These are phyloP conservation scores for Leccinum broughii DNA, from an alignment of 768 basidiomycete species.

Conservation along the genomic window DNA sequence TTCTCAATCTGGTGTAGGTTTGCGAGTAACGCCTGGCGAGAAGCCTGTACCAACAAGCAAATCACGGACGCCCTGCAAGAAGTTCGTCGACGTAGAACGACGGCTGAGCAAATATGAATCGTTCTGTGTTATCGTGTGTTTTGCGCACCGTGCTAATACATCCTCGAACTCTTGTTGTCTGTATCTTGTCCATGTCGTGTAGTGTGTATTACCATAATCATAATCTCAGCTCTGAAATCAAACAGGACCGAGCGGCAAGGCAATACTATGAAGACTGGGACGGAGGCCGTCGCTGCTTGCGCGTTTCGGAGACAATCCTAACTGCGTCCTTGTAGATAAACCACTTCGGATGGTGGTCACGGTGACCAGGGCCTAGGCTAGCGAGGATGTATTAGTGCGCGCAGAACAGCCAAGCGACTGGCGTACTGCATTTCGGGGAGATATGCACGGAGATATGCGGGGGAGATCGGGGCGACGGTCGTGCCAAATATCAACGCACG, in stretches of 20 bases:
- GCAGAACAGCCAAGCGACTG: background rate
- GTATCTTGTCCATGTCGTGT: conserved; percentile 20
- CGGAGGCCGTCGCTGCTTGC: conserved; percentile 32
- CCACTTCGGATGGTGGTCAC: conserved; percentile 93
- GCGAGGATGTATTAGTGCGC: conserved; percentile 3
- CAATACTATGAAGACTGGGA: conserved; percentile 17
- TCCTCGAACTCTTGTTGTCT: conserved; percentile 16
- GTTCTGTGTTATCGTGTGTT: background rate
- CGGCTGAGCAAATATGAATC: conserved; percentile 13
- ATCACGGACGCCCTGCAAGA: conserved; percentile 69
- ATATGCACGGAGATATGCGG: conserved; percentile 51
- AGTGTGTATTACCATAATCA: conserved; percentile 17
- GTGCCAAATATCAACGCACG: conserved; percentile 81
- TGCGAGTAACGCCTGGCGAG: conserved; percentile 65
- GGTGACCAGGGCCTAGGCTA: conserved; percentile 76
- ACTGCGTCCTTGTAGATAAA: conserved; percentile 75
- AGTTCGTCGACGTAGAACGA: conserved; percentile 54
- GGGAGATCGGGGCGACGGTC: conserved; percentile 79
- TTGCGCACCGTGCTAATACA: background rate
- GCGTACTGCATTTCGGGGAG: conserved; percentile 78
- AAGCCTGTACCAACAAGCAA: conserved; percentile 58
- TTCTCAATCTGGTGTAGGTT: conserved; percentile 41
- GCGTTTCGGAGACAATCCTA: conserved; percentile 49
- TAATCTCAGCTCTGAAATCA: conserved; percentile 7
- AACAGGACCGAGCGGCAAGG: background rate